These are phyloP conservation scores for Venturia nashicola DNA, from an alignment of 2,329 filamentous ascomycete genomes.

Conservation along the genomic window DNA sequence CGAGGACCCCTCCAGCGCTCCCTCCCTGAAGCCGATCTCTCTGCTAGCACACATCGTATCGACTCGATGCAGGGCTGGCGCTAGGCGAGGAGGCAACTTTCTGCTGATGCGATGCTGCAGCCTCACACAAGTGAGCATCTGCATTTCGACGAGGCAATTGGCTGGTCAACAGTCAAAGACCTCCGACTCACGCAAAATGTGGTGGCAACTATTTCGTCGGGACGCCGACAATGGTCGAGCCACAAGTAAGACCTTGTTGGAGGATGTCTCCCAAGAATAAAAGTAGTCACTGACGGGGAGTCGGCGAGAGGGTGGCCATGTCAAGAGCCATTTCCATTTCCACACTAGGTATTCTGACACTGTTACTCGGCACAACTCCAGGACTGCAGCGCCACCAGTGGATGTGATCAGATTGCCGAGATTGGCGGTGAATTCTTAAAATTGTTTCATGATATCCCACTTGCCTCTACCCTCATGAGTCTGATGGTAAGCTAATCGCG, in stretches of 20 bases:
- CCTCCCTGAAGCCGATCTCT: background rate
- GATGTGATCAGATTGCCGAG: background rate
- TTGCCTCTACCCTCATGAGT: background rate
- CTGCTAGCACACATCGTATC: background rate
- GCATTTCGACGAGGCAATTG: background rate
- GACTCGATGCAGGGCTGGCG: background rate
- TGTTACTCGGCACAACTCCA: constrained; percentile 2
- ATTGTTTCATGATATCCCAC: background rate
- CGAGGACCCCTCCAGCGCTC: background rate
- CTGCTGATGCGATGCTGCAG: background rate
- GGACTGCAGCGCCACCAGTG: background rate
- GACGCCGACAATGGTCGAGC: background rate
- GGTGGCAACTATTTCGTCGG: background rate
- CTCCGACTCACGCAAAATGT: background rate
- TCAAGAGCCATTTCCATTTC: background rate
- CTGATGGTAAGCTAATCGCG: background rate
- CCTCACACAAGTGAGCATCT: background rate
- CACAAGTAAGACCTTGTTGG: background rate
- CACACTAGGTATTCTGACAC: background rate
- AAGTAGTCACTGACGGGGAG: background rate
- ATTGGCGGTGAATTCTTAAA: background rate
- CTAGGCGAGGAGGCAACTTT: background rate
- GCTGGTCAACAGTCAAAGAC: background rate
- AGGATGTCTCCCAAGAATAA: background rate
- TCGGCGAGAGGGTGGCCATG: background rate